Evolutionary conservation across 1,284 basidiomycete genomes (phyloP), one percentile per base, ranked within the genome.

Genomic region (Apiotrichum montevideense): DNA sequence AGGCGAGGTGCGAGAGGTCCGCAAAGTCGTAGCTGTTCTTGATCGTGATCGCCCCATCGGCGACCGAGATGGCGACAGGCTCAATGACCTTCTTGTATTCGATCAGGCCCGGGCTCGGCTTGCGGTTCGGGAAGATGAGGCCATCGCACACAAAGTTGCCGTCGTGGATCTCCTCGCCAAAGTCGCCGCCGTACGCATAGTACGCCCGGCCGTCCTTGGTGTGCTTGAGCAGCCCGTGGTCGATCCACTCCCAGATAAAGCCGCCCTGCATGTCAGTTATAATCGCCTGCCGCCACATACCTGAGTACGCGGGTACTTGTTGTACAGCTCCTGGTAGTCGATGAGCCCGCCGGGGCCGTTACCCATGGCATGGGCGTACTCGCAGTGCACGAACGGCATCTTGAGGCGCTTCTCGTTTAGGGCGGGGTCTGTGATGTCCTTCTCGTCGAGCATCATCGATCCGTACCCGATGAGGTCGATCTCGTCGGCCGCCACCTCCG

Each of bases 201-300:
- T 57, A 64, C 39, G 29, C 10, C 15, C 29, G 35, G 6, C 63
- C 63, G 35, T 62, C 56, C 21, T 29, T 44, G 6, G 43, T 44
- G 15, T 41, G 45, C 44, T 55, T 46, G 3, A 34, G 55, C 33
- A 67, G 39, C 13, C 64, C 66, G 50, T 67, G 66, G 57, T 67
- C 66, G 37, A 67, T 67, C 66, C 66, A 67, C 46, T 67, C 66
- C 66, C 66, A 67, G 39, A 67, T 47, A 46, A 67, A 67, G 2
- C 66, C 66, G 14, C 66, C 66, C 41, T 65, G 58, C 15, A 33
- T 46, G 29, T 29, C 29, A 29, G 29, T 29, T 29, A 29, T 29
- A 29, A 29, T 29, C 29, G 3, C 29, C 29, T 3, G 29, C 29
- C 29, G 29, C 29, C 29, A 29, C 29, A 29, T 29, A 29, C 29